These are phyloP conservation scores for Hypoxylon sp. DNA, from an alignment of 2,329 filamentous ascomycete genomes.

Conservation along the genomic window DNA sequence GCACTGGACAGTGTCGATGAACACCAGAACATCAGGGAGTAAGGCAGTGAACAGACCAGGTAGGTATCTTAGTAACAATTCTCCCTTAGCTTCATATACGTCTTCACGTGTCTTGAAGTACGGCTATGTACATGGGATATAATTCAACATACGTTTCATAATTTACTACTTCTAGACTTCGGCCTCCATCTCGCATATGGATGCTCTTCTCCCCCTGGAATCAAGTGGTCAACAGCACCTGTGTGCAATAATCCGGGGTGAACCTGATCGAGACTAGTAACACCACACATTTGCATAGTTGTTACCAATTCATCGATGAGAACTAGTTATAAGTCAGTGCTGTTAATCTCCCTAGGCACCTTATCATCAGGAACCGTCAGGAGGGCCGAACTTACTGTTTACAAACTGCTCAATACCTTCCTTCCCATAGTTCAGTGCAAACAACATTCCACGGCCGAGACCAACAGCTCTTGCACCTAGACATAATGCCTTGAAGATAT, in stretches of 20 bases:
- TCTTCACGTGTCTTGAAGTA: background rate
- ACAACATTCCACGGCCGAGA: slow-evolving; percentile 73
- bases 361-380: background rate
- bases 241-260: slow-evolving; percentile 74
- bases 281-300: slow-evolving; percentile 76
- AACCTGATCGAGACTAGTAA: slow-evolving; percentile 72
- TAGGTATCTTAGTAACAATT: background rate
- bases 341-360: background rate
- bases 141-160: slow-evolving; percentile 42
- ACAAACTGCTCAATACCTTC: slow-evolving; percentile 69
- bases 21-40: background rate
- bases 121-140: background rate
- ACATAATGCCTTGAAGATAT: slow-evolving; percentile 77
- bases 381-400: slow-evolving; percentile 62
- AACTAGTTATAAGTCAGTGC: slow-evolving; percentile 54
- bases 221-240: slow-evolving; percentile 63
- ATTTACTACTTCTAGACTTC: slow-evolving; percentile 50
- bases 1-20: background rate
- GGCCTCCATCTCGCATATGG: slow-evolving; percentile 62
- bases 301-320: slow-evolving; percentile 74
- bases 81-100: background rate
- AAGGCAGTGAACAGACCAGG: background rate
- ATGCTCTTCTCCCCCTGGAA: slow-evolving; percentile 60
- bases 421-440: slow-evolving; percentile 72
- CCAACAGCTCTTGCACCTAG: slow-evolving; percentile 75